A percentile compares a stretch with the other conserved stretches of the same genome.
These are phyloP conservation scores for Globisporangium orthogonon DNA, from an alignment of 352 stramenopile species.

Conservation along the genomic window DNA sequence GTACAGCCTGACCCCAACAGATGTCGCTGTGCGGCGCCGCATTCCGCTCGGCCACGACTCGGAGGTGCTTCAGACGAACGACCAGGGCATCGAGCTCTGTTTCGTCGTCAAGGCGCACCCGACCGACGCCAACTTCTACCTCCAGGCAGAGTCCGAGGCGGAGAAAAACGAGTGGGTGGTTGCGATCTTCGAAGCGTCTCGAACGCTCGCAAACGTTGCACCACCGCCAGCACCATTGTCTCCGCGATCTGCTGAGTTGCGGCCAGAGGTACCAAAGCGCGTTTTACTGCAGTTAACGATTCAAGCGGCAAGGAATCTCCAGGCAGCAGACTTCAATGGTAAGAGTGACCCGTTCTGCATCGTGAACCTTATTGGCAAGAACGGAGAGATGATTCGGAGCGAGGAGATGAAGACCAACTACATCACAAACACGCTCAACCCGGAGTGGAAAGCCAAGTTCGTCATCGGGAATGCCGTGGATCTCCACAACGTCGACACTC, in stretches of 20 bases:
- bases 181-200: conserved; percentile 51
- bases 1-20: conserved; percentile 41
- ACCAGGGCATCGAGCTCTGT: conserved; percentile 53
- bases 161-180: conserved; percentile 59
- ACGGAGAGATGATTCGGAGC: conserved; percentile 44
- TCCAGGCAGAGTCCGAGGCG: conserved; percentile 54
- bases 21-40: conserved; percentile 26
- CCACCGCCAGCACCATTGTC: conserved; percentile 1
- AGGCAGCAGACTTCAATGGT: conserved; percentile 46
- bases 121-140: conserved; percentile 34
- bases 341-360: conserved; percentile 73
- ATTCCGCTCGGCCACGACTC: conserved; percentile 49
- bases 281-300: conserved; percentile 51
- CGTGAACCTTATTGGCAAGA: conserved; percentile 53
- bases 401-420: conserved; percentile 53
- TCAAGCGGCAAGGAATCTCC: conserved; percentile 41
- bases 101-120: conserved; percentile 50
- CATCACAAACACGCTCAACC: conserved; percentile 37
- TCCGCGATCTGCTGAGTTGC: conserved; percentile 2
- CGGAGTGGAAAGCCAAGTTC: conserved; percentile 50
- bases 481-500: conserved; percentile 38
- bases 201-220: conserved; percentile 28
- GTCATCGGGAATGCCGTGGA: conserved; percentile 43
- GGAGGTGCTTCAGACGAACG: conserved; percentile 48
- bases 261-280: conserved; percentile 14